Conservation (phyloP, 192 early-diverging fungal species). For the Ambispora gerdemannii region DNA sequence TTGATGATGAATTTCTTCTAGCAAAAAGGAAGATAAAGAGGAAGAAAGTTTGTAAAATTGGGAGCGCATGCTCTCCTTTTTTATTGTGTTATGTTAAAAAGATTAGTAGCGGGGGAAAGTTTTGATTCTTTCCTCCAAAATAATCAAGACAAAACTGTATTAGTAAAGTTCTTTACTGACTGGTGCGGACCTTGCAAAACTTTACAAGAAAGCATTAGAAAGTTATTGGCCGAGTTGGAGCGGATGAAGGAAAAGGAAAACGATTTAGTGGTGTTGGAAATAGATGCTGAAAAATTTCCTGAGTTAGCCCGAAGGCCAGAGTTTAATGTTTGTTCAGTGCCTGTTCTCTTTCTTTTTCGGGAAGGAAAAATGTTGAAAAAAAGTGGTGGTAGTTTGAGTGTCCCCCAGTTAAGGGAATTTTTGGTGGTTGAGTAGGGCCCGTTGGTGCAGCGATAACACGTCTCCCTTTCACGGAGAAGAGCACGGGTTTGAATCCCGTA, state of each 20-base stretch:
- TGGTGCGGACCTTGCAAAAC: conserved; percentile 4
- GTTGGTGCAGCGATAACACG: conserved; percentile 12
- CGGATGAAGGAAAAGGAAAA: background rate
- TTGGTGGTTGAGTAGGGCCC: background rate
- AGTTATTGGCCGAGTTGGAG: conserved; percentile 10
- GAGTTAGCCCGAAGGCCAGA: background rate
- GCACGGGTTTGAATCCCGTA: conserved; percentile 14
- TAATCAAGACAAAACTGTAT: background rate
- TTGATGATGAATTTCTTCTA: conserved; percentile 19
- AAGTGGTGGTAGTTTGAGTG: background rate
- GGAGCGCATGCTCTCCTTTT: background rate
- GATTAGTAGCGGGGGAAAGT: conserved; percentile 1
- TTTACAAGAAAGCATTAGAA: conserved; percentile 4
- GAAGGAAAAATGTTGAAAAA: conserved; percentile 4
- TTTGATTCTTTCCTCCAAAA: conserved; percentile 3
- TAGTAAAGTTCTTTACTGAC: background rate
- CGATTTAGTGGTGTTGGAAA: background rate
- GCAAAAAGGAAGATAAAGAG: conserved; percentile 11
- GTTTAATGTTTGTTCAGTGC: conserved; percentile 6
- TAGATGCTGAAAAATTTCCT: conserved; percentile 14
- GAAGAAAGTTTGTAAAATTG: conserved; percentile 15
- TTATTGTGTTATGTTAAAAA: background rate
- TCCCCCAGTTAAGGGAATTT: conserved; percentile 3
- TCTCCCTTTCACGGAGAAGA: conserved; percentile 2
- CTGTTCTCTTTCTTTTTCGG: conserved; percentile 4